Evolutionary conservation across 371 early-diverging fungal genomes (phyloP).

Genomic region (Synchytrium microbalum): DNA sequence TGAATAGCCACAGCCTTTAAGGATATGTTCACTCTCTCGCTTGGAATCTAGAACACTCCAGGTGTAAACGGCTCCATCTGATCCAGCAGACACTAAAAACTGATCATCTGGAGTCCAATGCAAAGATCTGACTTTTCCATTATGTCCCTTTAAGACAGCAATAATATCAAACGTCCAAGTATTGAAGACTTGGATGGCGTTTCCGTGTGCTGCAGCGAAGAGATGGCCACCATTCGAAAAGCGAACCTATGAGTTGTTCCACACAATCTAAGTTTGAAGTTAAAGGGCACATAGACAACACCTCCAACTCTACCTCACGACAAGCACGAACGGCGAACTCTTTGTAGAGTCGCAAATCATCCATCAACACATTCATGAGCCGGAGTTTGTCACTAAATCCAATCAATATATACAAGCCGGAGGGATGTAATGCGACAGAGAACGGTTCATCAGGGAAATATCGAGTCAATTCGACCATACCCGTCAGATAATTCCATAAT

Average conservation of each 20-base stretch:
- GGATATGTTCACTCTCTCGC: constrained; percentile 42
- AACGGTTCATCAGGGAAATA: constrained; percentile 47
- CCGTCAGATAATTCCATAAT: constrained; percentile 48
- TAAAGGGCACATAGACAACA: no score
- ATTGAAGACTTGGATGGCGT: constrained; percentile 42
- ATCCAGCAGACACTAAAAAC: constrained; percentile 40
- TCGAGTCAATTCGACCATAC: constrained; percentile 40
- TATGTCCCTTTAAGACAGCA: constrained; percentile 47
- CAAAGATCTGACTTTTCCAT: constrained; percentile 44
- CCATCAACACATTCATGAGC: constrained; percentile 48
- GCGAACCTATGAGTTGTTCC: constrained; percentile 36
- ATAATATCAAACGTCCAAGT: constrained; percentile 50
- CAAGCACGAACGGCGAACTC: constrained; percentile 49
- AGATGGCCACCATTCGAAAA: constrained; percentile 49
- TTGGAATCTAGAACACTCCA: constrained; percentile 31
- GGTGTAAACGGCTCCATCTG: constrained; percentile 47
- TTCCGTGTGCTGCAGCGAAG: constrained; percentile 47
- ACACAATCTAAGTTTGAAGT: no score
- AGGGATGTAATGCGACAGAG: constrained; percentile 44
- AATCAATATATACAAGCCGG: constrained; percentile 47
- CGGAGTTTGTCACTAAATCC: constrained; percentile 50
- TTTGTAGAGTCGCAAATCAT: constrained; percentile 44
- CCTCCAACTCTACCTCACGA: constrained; percentile 43
- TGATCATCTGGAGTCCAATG: constrained; percentile 44
- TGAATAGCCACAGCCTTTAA: constrained; percentile 46